Conservation (phyloP, 768 basidiomycete genomes). For the Suillus luteus region DNA sequence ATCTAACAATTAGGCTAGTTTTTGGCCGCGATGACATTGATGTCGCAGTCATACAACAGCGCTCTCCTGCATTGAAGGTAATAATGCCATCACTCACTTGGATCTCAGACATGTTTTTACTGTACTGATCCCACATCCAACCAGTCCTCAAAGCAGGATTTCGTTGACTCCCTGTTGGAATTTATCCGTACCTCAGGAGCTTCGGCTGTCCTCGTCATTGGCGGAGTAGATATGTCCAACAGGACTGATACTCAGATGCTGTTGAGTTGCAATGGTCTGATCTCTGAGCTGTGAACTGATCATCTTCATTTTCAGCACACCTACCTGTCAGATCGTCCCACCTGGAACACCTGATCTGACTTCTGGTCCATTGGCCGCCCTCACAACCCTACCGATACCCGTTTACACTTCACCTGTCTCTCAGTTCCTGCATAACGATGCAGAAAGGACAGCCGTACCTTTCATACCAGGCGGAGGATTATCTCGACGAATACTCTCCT, state of each 20-base stretch:
- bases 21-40: conserved; percentile 54
- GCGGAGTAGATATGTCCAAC: conserved; percentile 74
- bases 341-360: conserved; percentile 45
- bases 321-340: conserved; percentile 61
- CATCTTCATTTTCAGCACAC: conserved; percentile 45
- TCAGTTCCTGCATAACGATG: conserved; percentile 33
- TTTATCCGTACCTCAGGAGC: conserved; percentile 57
- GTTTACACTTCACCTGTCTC: conserved; percentile 52
- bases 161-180: conserved; percentile 54
- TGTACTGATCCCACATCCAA: conserved; percentile 6
- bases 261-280: conserved; percentile 42
- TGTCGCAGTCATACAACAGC: conserved; percentile 72
- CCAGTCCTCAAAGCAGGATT: conserved; percentile 70
- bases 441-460: conserved; percentile 45
- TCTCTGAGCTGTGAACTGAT: conserved; percentile 1
- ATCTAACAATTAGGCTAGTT: conserved; percentile 45
- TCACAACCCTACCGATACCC: conserved; percentile 52
- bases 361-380: conserved; percentile 43
- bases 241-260: conserved; percentile 78
- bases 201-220: conserved; percentile 60
- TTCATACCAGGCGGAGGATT: conserved; percentile 83
- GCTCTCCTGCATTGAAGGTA: conserved; percentile 80
- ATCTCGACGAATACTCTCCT: conserved; percentile 62
- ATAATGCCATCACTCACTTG: not conserved
- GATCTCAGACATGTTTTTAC: not conserved